phyloP scores from a whole-genome alignment of 2,329 filamentous ascomycete species.

The Trichoderma cornu-damae region DNA sequence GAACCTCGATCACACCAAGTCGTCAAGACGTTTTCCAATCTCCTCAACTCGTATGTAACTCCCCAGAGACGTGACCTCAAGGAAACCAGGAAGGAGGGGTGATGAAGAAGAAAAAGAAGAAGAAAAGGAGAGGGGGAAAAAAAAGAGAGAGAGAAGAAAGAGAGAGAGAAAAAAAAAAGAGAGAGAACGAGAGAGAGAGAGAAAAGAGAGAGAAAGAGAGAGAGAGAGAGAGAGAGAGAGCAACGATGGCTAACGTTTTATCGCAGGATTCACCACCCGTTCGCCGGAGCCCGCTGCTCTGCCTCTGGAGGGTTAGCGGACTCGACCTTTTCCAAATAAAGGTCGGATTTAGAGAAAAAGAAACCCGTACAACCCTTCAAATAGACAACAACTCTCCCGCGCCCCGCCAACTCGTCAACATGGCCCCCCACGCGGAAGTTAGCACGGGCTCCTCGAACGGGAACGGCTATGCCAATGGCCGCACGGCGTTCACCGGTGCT shows the following conservation, averaged over 20 bases:
- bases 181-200: too few species aligned
- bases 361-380: constrained; percentile 26
- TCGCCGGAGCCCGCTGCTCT: constrained; percentile 93
- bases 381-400: constrained; percentile 21
- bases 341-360: constrained; percentile 30
- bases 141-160: background rate
- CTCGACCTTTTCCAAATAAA: constrained; percentile 56
- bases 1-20: constrained; percentile 52
- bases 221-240: too few species aligned
- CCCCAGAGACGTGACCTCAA: background rate
- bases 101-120: too few species aligned
- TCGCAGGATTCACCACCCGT: constrained; percentile 82
- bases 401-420: constrained; percentile 43
- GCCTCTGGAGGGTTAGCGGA: constrained; percentile 78
- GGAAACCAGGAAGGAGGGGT: background rate
- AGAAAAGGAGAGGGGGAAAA: too few species aligned
- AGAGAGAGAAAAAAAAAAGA: too few species aligned
- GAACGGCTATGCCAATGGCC: constrained; percentile 47
- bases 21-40: constrained; percentile 98
- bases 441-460: constrained; percentile 54
- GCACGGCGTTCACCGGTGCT: constrained; percentile 44
- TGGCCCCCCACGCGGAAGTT: constrained; percentile 86
- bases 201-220: background rate
- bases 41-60: constrained; percentile 83
- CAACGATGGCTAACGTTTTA: constrained; percentile 25